These are phyloP conservation scores for Cyclotella choctawhatcheeana DNA, from an alignment of 108 stramenopile genomes.

Conservation along the genomic window DNA sequence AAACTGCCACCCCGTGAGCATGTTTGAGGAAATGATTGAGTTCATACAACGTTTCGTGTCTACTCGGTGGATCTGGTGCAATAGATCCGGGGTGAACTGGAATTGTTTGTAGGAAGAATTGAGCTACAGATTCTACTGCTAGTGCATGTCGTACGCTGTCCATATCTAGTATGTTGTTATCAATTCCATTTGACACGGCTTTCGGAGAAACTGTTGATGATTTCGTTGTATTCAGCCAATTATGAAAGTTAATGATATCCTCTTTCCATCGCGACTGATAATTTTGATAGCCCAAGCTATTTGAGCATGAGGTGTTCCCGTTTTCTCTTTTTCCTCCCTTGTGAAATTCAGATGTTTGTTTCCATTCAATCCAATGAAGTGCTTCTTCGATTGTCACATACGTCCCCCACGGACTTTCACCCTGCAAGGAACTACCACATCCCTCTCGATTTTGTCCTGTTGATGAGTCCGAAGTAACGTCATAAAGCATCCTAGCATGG, in stretches of 20 bases:
- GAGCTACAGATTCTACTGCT: constrained; percentile 47
- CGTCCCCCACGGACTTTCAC: constrained; percentile 68
- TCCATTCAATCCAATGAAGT: constrained; percentile 45
- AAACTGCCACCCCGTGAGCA: constrained; percentile 76
- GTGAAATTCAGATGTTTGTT: background rate
- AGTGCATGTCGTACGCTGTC: constrained; percentile 44
- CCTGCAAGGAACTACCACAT: background rate
- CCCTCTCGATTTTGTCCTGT: background rate
- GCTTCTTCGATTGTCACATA: constrained; percentile 71
- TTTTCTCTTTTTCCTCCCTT: too few species aligned
- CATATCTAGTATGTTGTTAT: constrained; percentile 4
- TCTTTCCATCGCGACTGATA: constrained; percentile 21
- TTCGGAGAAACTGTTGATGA: constrained; percentile 10
- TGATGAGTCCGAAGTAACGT: constrained; percentile 14
- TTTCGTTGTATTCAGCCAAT: constrained; percentile 4
- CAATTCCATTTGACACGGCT: background rate
- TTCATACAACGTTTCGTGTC: constrained; percentile 19
- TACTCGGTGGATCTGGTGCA: background rate
- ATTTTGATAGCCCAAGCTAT: constrained; percentile 1
- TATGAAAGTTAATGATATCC: constrained; percentile 15
- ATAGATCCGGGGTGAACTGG: constrained; percentile 20
- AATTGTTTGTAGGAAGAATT: constrained; percentile 41
- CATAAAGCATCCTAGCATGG: constrained; percentile 38
- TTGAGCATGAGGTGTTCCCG: background rate
- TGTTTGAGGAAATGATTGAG: background rate